Conservation (phyloP, 2,329 filamentous ascomycete genomes). For the Aspergillus sp. region DNA sequence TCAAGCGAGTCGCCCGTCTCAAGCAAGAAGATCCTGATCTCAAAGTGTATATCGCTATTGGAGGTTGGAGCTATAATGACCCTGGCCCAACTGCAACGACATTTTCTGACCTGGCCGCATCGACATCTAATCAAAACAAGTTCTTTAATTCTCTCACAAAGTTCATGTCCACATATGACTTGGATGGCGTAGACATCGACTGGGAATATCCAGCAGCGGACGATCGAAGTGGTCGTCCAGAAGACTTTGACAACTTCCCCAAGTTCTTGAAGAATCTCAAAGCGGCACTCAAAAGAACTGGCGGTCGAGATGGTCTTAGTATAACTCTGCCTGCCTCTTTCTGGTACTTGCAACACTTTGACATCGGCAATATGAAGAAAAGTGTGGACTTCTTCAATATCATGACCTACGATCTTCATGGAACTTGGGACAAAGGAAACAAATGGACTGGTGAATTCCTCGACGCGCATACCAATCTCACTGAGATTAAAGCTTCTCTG, state of each 20-base stretch:
- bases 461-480: constrained; percentile 35
- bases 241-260: constrained; percentile 40
- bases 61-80: constrained; percentile 48
- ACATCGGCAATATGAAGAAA: constrained; percentile 19
- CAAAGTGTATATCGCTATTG: constrained; percentile 41
- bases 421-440: constrained; percentile 28
- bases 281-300: constrained; percentile 13
- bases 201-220: constrained; percentile 46
- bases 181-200: constrained; percentile 53
- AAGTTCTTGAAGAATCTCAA: constrained; percentile 22
- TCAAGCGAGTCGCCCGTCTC: constrained; percentile 19
- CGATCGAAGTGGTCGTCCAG: constrained; percentile 39
- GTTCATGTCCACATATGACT: constrained; percentile 48
- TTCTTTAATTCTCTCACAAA: constrained; percentile 43
- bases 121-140: constrained; percentile 17
- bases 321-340: constrained; percentile 30
- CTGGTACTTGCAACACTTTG: constrained; percentile 35
- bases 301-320: constrained; percentile 19
- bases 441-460: constrained; percentile 24
- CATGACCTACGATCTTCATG: constrained; percentile 35
- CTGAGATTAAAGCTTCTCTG: constrained; percentile 32
- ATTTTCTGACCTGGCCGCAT: constrained; percentile 26
- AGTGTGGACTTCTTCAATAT: constrained; percentile 30
- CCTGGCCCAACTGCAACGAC: constrained; percentile 24
- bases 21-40: constrained; percentile 32